These are phyloP conservation scores for Chaetomium olivaceum DNA, from an alignment of 2,329 filamentous ascomycete species.

Conservation along the genomic window DNA sequence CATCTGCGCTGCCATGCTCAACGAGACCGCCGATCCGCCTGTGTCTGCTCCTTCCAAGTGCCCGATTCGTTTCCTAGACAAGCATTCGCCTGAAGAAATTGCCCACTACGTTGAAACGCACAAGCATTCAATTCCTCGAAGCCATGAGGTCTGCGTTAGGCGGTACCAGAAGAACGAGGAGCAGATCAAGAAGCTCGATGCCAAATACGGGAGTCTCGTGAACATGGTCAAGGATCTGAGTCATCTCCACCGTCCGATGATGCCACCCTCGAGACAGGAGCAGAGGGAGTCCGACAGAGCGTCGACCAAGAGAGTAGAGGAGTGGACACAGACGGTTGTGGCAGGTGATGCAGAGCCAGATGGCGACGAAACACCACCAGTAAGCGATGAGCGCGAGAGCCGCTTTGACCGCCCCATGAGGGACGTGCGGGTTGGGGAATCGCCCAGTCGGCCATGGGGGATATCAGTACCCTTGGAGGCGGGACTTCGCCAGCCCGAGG, in stretches of 20 bases:
- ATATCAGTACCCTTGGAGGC: conserved; percentile 69
- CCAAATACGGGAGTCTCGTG: conserved; percentile 88
- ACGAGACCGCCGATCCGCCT: conserved; percentile 56
- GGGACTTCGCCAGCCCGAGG: conserved; percentile 49
- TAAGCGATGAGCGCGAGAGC: conserved; percentile 60
- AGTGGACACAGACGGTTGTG: conserved; percentile 68
- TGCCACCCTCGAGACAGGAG: conserved; percentile 57
- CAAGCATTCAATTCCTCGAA: conserved; percentile 91
- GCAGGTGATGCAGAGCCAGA: conserved; percentile 34
- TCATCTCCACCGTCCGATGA: conserved; percentile 82
- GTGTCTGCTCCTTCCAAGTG: conserved; percentile 65
- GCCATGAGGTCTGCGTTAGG: conserved; percentile 88
- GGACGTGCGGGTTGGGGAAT: conserved; percentile 90
- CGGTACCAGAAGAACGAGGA: conserved; percentile 85
- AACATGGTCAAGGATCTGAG: conserved; percentile 93
- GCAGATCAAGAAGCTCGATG: conserved; percentile 83
- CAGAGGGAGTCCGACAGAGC: conserved; percentile 44
- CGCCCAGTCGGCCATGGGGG: conserved; percentile 89
- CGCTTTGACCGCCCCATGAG: conserved; percentile 84
- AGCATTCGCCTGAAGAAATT: conserved; percentile 90
- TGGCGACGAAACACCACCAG: conserved; percentile 35
- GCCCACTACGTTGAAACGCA: conserved; percentile 92
- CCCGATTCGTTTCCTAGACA: conserved; percentile 88
- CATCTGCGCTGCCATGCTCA: conserved; percentile 65
- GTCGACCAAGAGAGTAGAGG: conserved; percentile 73